Evolutionary conservation across 225 moss, liverwort and hornwort species (phyloP).

Genomic region (Marchantia paleacea): DNA sequence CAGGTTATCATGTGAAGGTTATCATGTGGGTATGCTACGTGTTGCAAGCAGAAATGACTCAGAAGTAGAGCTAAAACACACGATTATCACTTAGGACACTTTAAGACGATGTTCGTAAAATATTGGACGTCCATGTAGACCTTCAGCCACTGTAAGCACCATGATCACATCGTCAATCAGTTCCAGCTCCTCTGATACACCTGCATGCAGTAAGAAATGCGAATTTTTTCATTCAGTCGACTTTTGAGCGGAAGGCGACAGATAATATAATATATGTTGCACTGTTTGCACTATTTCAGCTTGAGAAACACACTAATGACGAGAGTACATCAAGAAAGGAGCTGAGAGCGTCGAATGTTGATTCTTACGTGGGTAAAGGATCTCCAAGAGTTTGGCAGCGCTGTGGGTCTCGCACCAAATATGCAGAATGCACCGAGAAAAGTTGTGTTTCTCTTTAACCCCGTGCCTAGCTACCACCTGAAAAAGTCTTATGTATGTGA

Average conservation of each 20-base stretch:
- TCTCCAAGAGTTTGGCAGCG: constrained; percentile 54
- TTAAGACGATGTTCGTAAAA: constrained; percentile 54
- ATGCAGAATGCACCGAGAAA: constrained; percentile 63
- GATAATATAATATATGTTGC: too few relatives aligned
- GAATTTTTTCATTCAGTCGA: neutral
- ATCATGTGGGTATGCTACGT: too few relatives aligned
- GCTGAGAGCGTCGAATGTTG: neutral
- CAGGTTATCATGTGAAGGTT: too few relatives aligned
- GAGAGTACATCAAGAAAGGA: too few relatives aligned
- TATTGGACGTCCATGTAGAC: constrained; percentile 49
- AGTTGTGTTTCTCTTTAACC: constrained; percentile 55
- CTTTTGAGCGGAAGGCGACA: neutral
- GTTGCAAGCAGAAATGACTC: too few relatives aligned
- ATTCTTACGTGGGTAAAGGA: constrained; percentile 12
- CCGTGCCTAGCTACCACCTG: constrained; percentile 73
- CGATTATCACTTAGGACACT: neutral
- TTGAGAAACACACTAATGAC: too few relatives aligned
- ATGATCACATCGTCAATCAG: constrained; percentile 54
- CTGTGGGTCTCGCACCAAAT: constrained; percentile 74
- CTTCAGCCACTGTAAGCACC: constrained; percentile 72
- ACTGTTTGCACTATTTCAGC: too few relatives aligned
- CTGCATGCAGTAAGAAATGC: constrained; percentile 21
- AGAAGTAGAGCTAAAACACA: too few relatives aligned
- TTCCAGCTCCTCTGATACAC: constrained; percentile 46
- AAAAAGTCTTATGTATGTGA: neutral